Evolutionary conservation across 1,139 yeast species (phyloP), one percentile per base, ranked within the genome.

Genomic region (Taiozyma sp.): DNA sequence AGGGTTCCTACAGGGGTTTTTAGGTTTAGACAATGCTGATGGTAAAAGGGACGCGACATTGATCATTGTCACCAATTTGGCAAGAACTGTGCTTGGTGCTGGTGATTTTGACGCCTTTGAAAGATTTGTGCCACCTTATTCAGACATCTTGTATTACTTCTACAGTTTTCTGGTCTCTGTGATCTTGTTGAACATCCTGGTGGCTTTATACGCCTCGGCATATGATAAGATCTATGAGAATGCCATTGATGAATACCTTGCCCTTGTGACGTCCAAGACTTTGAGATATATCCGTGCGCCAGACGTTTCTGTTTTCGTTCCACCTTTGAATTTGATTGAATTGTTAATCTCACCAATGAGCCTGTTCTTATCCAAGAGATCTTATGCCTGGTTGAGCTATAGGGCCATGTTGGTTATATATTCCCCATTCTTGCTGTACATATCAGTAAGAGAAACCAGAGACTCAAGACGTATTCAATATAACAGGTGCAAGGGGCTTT

Each of bases 1-100:
- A 50, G 97, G 97, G 0, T 90, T 90, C 68, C 71, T 88, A 51
- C 96, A 90, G 64, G 96, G 96, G 0, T 88, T 90, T 68, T 70
- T 90, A 48, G 96, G 96, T 3, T 73, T 90, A 51, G 97, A 90
- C 69, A 86, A 89, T 34, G 86, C 95, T 8, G 97, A 90, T 67
- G 96, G 96, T 56, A 80, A 79, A 54, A 75, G 84, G 55, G 96
- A 89, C 59, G 86, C 88, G 40, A 86, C 96, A 1, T 70, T 72
- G 42, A 74, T 80, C 46, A 84, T 89, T 46, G 68, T 89, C 47
- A 71, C 81, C 22, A 83, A 86, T 32, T 76, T 90, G 70, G 74
- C 86, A 42, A 80, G 85, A 54, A 85, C 95, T 0, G 79, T 88
- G 8, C 74, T 89, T 58, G 89, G 91, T 12, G 83, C 80, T 6